Evolutionary conservation across 2,329 filamentous ascomycete species (phyloP), one percentile per base, ranked within the genome.

Genomic region (Fonsecaea monophora): DNA sequence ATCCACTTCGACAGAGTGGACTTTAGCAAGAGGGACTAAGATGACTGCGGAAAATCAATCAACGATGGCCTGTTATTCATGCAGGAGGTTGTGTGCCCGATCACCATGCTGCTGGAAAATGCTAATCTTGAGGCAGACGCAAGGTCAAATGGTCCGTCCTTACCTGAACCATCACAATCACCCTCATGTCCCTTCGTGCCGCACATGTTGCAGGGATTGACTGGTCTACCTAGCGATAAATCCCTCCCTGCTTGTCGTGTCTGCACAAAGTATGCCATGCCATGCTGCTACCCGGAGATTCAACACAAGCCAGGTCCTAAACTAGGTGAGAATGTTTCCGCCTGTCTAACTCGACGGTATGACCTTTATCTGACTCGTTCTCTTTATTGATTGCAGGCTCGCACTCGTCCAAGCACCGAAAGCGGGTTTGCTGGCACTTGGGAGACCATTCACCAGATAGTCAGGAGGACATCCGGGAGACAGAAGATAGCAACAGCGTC

Each of bases 61-160:
- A n/a, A 21, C 21, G 13, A 25, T 53, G n/a, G 60, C 60, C 12
- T 62, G 60, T 13, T 55, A 62, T 45, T 30, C 32, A 21, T 62
- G 60, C 48, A 53, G 60, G 38, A 62, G 48, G 60, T 62, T 21
- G 48, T 34, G 32, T 45, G 12, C 42, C 13, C 18, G 9, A 13
- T 12, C 12, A 13, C 45, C 45, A 5, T 50, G 3, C 21, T 0
- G 45, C 18, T 13, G 21, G 13, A 8, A 12, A 21, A 37, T 34
- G 42, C 57, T 62, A 45, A 62, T 34, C n/a, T 3, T 62, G 10
- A 62, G 15, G 37, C 15, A 62, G 60, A 21, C 60, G 60, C 32
- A 62, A 62, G n/a, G 60, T 62, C 60, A 62, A 62, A 32, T 62
- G 60, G 60, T 62, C 53, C 9, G 60, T 62, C 21, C 13, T n/a